Evolutionary conservation across 495 filamentous ascomycete genomes (phyloP), one percentile per base, ranked within the genome.

Genomic region (Jackrogersella multiformis): DNA sequence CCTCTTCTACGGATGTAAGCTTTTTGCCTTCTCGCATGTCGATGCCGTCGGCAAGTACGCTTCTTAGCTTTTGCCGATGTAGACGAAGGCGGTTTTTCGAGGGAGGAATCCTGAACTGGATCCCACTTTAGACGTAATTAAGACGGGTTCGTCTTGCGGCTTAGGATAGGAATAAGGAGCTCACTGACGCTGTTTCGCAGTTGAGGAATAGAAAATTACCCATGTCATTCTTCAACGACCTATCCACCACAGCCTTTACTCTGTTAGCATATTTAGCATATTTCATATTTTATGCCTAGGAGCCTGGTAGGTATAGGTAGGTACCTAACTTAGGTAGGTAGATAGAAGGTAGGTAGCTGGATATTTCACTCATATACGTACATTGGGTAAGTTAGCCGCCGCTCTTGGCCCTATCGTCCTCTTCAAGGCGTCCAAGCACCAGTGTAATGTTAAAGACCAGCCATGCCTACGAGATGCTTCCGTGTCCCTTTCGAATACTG

Each of bases 161-260:
- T 20, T 12, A 30, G 16, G 1, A 42, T n/a, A 4, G 5, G n/a
- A n/a, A 35, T 1, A 9, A 9, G 21, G 10, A 10, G 3, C 7
- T 4, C 7, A 64, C 61, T 41, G 10, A 64, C 53, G 42, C 82
- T 16, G 78, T 83, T 41, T 78, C 70, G n/a, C 86, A 75, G 66
- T 88, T 76, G 45, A 87, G 77, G 61, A 86, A 86, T 21, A 80
- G 41, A 38, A 86, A 88, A 3, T 79, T 79, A n/a, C 84, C 84
- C 1, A 69, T 77, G 48, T 87, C 85, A 1, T 78, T 78, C 4
- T 39, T 64, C 21, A 64, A 24, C 18, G 60, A 28, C 35, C 23
- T 56, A 32, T 64, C 60, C 1, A 64, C 60, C 12, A 56, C 41
- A 16, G 60, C 52, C 60, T 63, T 5, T 32, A 1, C 4, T 3